Percentiles rank a stretch among this genome's conserved stretches.
phyloP scores from a whole-genome alignment of 257 asterid species.

The Voacanga thouarsii region DNA sequence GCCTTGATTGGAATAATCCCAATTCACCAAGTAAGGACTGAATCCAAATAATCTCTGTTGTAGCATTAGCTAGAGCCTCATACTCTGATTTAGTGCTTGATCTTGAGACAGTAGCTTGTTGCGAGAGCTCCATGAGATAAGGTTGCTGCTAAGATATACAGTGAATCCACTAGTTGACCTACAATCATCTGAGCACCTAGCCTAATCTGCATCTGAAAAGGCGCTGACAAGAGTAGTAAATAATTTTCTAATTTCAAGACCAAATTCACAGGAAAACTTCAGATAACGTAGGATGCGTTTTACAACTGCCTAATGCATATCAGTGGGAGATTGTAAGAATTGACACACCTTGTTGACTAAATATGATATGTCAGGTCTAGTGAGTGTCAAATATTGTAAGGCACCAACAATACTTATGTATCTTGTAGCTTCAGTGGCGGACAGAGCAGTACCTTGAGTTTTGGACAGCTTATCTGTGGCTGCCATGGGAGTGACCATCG shows the following conservation, averaged over 20 bases:
- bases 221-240: neutral
- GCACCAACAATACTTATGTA: neutral
- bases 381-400: neutral
- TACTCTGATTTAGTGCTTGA: neutral
- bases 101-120: neutral
- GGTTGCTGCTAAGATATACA: neutral
- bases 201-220: neutral
- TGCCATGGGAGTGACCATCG: no score
- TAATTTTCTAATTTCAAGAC: no score
- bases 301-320: no score
- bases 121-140: neutral
- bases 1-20: neutral
- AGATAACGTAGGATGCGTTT: no score
- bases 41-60: neutral
- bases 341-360: neutral
- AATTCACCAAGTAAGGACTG: neutral
- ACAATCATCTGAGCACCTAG: neutral
- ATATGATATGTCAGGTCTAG: neutral
- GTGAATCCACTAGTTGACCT: neutral
- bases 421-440: no score
- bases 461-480: no score
- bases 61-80: neutral
- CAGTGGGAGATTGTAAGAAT: neutral
- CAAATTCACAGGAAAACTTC: no score
- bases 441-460: no score